phyloP scores from a whole-genome alignment of 805 yeast species.

The Ogataea naganishii region DNA sequence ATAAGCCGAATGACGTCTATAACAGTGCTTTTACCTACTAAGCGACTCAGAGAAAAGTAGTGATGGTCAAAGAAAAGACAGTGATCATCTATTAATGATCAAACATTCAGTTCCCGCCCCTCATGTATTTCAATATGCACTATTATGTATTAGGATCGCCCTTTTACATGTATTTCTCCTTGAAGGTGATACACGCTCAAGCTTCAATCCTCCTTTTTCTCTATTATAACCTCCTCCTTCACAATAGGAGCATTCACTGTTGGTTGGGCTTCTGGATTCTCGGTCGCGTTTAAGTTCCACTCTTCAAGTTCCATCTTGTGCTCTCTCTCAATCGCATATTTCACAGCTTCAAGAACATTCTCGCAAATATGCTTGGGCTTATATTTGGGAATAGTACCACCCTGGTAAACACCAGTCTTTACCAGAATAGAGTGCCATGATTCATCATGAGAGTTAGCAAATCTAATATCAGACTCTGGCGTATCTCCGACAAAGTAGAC shows the following conservation, averaged over 20 bases:
- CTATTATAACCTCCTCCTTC: slow-evolving; percentile 25
- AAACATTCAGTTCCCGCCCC: too few relatives aligned
- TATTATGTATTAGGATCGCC: too few relatives aligned
- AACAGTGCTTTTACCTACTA: too few relatives aligned
- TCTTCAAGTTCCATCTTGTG: slow-evolving; percentile 63
- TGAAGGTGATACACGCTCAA: too few relatives aligned
- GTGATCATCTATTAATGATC: too few relatives aligned
- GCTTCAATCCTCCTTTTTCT: slow-evolving; percentile 3
- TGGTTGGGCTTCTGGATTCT: slow-evolving; percentile 24
- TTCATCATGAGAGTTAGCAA: slow-evolving; percentile 79
- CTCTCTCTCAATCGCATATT: slow-evolving; percentile 77
- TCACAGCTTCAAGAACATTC: slow-evolving; percentile 73
- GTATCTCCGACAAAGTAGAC: slow-evolving; percentile 88
- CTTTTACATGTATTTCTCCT: too few relatives aligned
- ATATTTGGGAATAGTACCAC: slow-evolving; percentile 70
- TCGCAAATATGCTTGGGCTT: slow-evolving; percentile 68
- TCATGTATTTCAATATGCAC: too few relatives aligned
- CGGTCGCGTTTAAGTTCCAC: slow-evolving; percentile 45
- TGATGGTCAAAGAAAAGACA: too few relatives aligned
- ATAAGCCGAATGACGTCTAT: too few relatives aligned
- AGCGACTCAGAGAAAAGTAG: too few relatives aligned
- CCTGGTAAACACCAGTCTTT: slow-evolving; percentile 81
- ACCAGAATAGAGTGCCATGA: slow-evolving; percentile 82
- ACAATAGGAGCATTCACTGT: slow-evolving; percentile 42
- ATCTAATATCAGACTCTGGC: slow-evolving; percentile 81